Percentiles rank a stretch among this genome's conserved stretches.
Conservation (phyloP, 768 basidiomycete genomes). For the Trichaptum fuscoviolaceum region DNA sequence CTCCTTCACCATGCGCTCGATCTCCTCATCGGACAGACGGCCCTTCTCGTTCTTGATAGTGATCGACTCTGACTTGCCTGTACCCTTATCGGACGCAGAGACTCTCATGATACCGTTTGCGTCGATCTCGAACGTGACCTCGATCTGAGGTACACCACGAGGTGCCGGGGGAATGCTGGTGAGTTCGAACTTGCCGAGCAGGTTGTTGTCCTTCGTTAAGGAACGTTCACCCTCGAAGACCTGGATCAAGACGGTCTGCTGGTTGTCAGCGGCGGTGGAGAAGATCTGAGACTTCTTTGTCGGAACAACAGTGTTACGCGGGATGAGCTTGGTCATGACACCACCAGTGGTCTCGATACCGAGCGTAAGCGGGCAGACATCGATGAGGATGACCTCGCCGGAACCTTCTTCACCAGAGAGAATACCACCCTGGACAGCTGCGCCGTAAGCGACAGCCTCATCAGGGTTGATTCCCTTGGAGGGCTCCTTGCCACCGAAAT, state of each 20-base stretch:
- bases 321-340: conserved; percentile 96
- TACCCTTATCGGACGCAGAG: conserved; percentile 89
- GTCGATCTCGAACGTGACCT: conserved; percentile 94
- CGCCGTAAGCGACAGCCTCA: conserved; percentile 98
- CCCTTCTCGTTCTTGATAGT: conserved; percentile 97
- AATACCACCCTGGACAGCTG: conserved; percentile 97
- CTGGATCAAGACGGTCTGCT: conserved; percentile 94
- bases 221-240: conserved; percentile 97
- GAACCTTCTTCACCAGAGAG: conserved; percentile 92
- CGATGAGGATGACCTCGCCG: conserved; percentile 88
- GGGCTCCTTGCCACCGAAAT: conserved; percentile 93
- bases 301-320: conserved; percentile 97
- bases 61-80: conserved; percentile 87
- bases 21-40: conserved; percentile 82
- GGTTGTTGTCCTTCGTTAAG: conserved; percentile 97
- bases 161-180: conserved; percentile 90
- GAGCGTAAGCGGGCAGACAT: conserved; percentile 94
- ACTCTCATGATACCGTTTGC: conserved; percentile 97
- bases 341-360: conserved; percentile 99
- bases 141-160: conserved; percentile 95
- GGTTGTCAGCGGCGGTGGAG: conserved; percentile 84
- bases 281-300: conserved; percentile 97
- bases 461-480: conserved; percentile 99
- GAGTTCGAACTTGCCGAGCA: conserved; percentile 95
- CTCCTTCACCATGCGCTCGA: conserved; percentile 93